Conservation (phyloP, 2,329 filamentous ascomycete species). For the Alternaria sp. region DNA sequence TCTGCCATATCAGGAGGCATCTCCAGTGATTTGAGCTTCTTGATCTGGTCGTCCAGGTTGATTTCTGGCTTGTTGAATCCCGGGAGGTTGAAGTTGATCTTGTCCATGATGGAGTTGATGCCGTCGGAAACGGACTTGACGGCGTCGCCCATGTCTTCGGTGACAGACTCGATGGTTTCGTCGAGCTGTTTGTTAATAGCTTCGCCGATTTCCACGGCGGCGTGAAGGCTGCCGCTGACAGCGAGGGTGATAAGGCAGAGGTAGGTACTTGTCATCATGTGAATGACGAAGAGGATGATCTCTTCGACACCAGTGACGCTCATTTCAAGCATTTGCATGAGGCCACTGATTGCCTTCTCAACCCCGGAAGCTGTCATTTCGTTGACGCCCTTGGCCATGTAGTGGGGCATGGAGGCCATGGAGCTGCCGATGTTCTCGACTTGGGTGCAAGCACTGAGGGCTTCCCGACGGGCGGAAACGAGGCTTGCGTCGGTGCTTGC, state of each 20-base stretch:
- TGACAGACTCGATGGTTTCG: slow-evolving; percentile 64
- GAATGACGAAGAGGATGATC: slow-evolving; percentile 89
- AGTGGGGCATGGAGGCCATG: slow-evolving; percentile 98
- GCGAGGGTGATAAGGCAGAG: slow-evolving; percentile 86
- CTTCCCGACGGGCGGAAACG: slow-evolving; percentile 76
- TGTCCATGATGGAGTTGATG: slow-evolving; percentile 50
- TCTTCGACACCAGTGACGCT: slow-evolving; percentile 83
- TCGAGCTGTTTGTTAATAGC: slow-evolving; percentile 68
- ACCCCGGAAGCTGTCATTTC: slow-evolving; percentile 80
- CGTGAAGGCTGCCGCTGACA: slow-evolving; percentile 77
- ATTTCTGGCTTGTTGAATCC: slow-evolving; percentile 60
- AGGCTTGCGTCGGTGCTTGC: slow-evolving; percentile 75
- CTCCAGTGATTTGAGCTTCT: slow-evolving; percentile 71
- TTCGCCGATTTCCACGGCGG: slow-evolving; percentile 67
- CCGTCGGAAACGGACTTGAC: slow-evolving; percentile 41
- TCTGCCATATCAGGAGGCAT: slow-evolving; percentile 72
- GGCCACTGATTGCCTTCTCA: slow-evolving; percentile 77
- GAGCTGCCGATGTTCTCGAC: slow-evolving; percentile 92
- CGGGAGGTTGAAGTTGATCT: slow-evolving; percentile 50
- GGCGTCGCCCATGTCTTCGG: slow-evolving; percentile 55
- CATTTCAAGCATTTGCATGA: slow-evolving; percentile 80
- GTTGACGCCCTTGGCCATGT: slow-evolving; percentile 88
- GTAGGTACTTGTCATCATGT: slow-evolving; percentile 89
- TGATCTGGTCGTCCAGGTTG: slow-evolving; percentile 69
- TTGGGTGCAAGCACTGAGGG: slow-evolving; percentile 85